Base-by-base conservation (phyloP, 2,329 filamentous ascomycete genomes). In the Pseudocercospora fijiensis region DNA sequence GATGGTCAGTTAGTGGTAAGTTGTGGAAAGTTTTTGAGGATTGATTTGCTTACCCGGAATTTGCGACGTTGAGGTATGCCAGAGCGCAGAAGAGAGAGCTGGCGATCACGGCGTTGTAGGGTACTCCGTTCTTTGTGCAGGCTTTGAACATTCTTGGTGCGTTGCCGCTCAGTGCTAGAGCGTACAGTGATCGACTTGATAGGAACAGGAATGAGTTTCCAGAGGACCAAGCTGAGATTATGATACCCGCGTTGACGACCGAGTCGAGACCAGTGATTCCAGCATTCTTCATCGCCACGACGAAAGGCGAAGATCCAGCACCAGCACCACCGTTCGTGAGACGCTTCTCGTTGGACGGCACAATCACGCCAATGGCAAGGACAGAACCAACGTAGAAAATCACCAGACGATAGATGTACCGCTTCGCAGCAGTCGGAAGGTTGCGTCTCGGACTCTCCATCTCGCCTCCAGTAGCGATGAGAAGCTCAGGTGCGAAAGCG, bases 171-270 rank as follows among this genome's bases (percentile, higher is more conserved):
- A 88, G 80, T 0, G 88, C 82, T 16, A 85, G 76, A 1, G 82
- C 79, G 71, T 84, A 84, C 3, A 86, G 75, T 4, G 81, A 82
- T 43, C 84, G 82, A 6, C 79, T 81, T 2, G 81, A 81, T 7
- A 82, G 78, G 72, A 83, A 85, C 20, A 84, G 73, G 75, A 84
- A 84, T 0, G 81, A 80, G 71, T 86, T 86, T 53, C 81, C 84
- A 11, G 83, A 82, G 0, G 82, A 84, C 77, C 82, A 83, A 1
- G 87, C 88, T 5, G 86, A 88, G 16, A 88, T 86, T 58, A 90
- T 78, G 69, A 90, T 85, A 20, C 85, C 86, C 33, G 83, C 87
- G 72, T 91, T 90, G 78, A 90, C 87, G 69, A 90, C 82, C 65
- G 84, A 84, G 70, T 88, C 85, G 1, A 91, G 82, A 0, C 81